phyloP scores from a whole-genome alignment of 352 stramenopile species.

The Globisporangium recalcitrans region DNA sequence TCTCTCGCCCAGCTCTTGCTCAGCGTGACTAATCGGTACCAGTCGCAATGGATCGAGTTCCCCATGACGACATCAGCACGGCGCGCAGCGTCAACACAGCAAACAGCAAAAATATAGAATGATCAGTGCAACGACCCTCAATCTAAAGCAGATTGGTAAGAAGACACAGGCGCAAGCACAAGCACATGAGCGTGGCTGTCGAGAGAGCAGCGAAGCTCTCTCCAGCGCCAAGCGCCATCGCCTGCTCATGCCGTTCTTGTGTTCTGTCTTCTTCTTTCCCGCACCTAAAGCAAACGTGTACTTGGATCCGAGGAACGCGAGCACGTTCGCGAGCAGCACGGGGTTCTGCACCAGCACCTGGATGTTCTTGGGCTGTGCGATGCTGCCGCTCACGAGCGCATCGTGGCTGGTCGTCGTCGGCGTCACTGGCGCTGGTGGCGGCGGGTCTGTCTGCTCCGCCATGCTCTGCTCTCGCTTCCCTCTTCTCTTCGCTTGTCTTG shows the following conservation, averaged over 20 bases:
- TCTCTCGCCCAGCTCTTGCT: slow-evolving; percentile 72
- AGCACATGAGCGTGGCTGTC: not conserved
- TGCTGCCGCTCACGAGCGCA: slow-evolving; percentile 6
- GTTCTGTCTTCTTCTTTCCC: not conserved
- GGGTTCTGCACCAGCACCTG: slow-evolving; percentile 49
- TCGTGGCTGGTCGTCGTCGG: not conserved
- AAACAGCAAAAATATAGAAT: not conserved
- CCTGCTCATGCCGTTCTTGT: not conserved
- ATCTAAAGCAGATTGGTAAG: not conserved
- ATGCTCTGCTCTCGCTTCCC: slow-evolving; percentile 9
- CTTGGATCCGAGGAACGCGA: slow-evolving; percentile 57
- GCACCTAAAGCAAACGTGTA: slow-evolving; percentile 51
- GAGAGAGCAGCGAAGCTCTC: not conserved
- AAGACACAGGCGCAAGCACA: slow-evolving; percentile 10
- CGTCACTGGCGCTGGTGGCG: not conserved
- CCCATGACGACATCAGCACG: not conserved
- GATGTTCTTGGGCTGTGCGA: slow-evolving; percentile 15
- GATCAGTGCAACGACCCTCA: slow-evolving; percentile 4
- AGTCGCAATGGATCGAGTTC: not conserved
- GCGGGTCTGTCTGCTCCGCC: slow-evolving; percentile 14
- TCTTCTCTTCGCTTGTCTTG: not conserved
- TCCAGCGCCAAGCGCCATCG: not conserved
- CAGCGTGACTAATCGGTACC: slow-evolving; percentile 39
- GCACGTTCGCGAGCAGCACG: slow-evolving; percentile 51
- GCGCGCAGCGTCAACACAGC: not conserved